Base-by-base conservation (phyloP, 1,284 basidiomycete genomes). In the Mycena sp. region DNA sequence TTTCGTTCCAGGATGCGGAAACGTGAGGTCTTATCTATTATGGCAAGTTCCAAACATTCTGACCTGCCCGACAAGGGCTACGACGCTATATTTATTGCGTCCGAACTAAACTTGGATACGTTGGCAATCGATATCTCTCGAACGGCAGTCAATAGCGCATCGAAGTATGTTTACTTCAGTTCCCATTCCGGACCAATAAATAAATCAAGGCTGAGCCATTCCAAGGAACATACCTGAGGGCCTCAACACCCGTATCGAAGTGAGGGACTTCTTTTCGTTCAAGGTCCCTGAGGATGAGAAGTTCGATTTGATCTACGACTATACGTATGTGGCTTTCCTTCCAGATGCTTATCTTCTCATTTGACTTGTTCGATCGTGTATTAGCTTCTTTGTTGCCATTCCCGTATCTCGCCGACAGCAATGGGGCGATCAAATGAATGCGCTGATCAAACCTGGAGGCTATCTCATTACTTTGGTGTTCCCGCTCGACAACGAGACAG, bases 1-100 rank as follows among this genome's bases (percentile, higher is more conserved):
- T 3, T 77, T 93, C 1, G 84, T 93, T 10, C 91, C 91, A 0
- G 92, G 91, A 2, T 92, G 90, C 71, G 91, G 91, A 44, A 80
- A 78, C 55, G 90, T 92, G 71, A 63, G 84, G 72, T 23, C 6
- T 23, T 17, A n/a, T n/a, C n/a, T n/a, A n/a, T n/a, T n/a, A n/a
- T n/a, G 40, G 17, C 37, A 29, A n/a, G 53, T 19, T 11, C 14
- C 29, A 32, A 37, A 52, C 28, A 57, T 40, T 14, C 19, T 45
- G 40, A 56, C 49, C 25, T 38, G n/a, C 54, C 21, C 19, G 29
- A 28, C 5, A 64, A 92, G 89, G 89, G 88, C n/a, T 88, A 91
- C 71, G 91, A 93, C 71, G 81, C 82, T 4, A 71, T 85, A 3
- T 83, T 83, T 64, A 76, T 89, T 9, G 83, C 88, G 6, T 78